Evolutionary conservation across 495 filamentous ascomycete species (phyloP).

Genomic region (Rusavskia elegans): DNA sequence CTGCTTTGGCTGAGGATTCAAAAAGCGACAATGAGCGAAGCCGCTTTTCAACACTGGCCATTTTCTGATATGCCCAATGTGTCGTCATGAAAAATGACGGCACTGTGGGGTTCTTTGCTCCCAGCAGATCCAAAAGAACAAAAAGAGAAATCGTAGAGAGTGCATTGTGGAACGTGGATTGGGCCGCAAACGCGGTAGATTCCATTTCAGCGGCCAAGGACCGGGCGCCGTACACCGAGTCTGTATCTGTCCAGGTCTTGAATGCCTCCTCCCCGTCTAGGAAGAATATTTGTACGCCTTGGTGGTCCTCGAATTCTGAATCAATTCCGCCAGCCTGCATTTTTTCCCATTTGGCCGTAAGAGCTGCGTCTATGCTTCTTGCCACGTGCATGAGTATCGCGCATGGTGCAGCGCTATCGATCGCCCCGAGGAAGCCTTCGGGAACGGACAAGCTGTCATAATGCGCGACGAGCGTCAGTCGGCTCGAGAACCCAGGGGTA

Average conservation of each 20-base stretch:
- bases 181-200: conserved; percentile 40
- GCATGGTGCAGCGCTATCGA: conserved; percentile 84
- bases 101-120: conserved; percentile 49
- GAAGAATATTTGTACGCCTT: conserved; percentile 77
- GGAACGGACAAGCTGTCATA: conserved; percentile 80
- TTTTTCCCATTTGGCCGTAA: conserved; percentile 65
- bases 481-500: conserved; percentile 50
- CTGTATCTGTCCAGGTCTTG: conserved; percentile 52
- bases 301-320: conserved; percentile 42
- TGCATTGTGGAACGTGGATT: conserved; percentile 56
- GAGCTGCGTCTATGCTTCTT: conserved; percentile 56
- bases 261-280: conserved; percentile 95
- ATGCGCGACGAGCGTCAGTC: conserved; percentile 81
- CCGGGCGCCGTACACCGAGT: conserved; percentile 79
- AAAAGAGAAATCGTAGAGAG: conserved; percentile 74
- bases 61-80: conserved; percentile 76
- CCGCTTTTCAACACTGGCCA: conserved; percentile 53
- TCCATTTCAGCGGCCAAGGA: conserved; percentile 67
- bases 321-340: conserved; percentile 43
- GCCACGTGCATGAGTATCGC: conserved; percentile 83
- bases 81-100: conserved; percentile 74
- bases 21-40: conserved; percentile 42
- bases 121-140: conserved; percentile 83
- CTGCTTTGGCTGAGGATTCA: conserved; percentile 24
- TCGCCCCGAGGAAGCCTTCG: conserved; percentile 82